Evolutionary conservation across 148 eudicot species (phyloP).

Genomic region (Vaccinium macrocarpon): DNA sequence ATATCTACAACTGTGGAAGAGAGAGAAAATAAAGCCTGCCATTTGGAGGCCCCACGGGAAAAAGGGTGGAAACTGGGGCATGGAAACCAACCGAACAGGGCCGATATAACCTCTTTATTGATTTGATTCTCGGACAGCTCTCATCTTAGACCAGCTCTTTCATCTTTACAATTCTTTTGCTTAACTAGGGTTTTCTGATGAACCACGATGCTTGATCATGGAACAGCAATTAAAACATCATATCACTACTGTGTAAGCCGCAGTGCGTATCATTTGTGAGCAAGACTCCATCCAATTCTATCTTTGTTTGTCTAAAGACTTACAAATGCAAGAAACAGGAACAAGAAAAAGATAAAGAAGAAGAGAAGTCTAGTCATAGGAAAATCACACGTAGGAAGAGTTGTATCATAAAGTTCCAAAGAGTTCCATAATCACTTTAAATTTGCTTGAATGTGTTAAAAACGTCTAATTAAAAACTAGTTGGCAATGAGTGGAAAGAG

Average conservation of each 20-base stretch:
- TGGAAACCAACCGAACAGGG: too few species aligned
- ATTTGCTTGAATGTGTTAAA: background rate
- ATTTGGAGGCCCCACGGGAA: too few species aligned
- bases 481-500: too few species aligned
- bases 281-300: background rate
- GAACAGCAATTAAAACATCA: background rate
- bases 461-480: background rate
- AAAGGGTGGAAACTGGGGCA: too few species aligned
- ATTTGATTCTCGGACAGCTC: background rate
- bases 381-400: background rate
- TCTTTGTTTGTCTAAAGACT: background rate
- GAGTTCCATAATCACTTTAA: background rate
- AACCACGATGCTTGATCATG: background rate
- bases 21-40: too few species aligned
- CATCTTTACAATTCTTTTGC: background rate
- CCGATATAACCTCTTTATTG: too few species aligned
- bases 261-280: too few species aligned
- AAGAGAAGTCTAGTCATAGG: background rate
- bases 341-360: background rate
- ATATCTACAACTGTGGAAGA: too few species aligned
- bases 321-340: background rate
- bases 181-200: background rate
- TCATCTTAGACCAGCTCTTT: background rate
- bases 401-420: background rate
- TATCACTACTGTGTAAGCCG: too few species aligned